Base-by-base conservation (phyloP, 164 flowering plant genomes). In the grape (Vitis vinifera) region DNA sequence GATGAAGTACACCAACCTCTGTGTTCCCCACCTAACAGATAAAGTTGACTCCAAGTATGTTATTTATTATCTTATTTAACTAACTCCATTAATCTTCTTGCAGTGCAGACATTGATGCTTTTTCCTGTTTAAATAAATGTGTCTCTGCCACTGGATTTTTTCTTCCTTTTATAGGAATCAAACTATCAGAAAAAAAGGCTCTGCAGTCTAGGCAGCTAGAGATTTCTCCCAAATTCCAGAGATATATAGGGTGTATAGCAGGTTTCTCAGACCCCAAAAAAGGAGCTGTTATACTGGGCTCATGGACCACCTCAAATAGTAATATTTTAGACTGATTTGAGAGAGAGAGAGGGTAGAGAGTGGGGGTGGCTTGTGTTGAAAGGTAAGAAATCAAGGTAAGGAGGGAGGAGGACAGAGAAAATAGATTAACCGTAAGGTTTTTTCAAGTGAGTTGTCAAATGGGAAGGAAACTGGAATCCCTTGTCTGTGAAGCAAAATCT, bases 401-500 rank as follows among this genome's bases (percentile, higher is more conserved):
- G 60, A 49, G 47, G 47, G 27, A n/a, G 55, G 52, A 44, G 60
- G 59, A n/a, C 10, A 4, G 60, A 31, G 27, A 47, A 10, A 48
- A 12, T 27, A 61, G 23, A 61, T 48, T 17, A 63, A 48, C 9
- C 11, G 44, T 44, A 48, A 9, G 68, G 58, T 65, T 63, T 63
- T 37, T 23, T 44, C 31, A 9, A 44, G 51, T 62, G 75, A 55
- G 70, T 51, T 75, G 71, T 77, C 75, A 70, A 67, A 68, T 48
- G 71, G 68, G 58, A 47, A 68, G 63, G 78, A 63, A 50, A 66
- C 16, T 62, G 62, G 74, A 66, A 71, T 77, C 74, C 55, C 78
- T 80, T 77, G 81, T 73, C 75, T 69, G 66, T 74, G 73, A 73
- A 80, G 80, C 83, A 76, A 76, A 2, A 71, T 65, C 71, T 68